These are phyloP conservation scores for Esteya vermicola DNA, from an alignment of 2,329 filamentous ascomycete species.

Conservation along the genomic window DNA sequence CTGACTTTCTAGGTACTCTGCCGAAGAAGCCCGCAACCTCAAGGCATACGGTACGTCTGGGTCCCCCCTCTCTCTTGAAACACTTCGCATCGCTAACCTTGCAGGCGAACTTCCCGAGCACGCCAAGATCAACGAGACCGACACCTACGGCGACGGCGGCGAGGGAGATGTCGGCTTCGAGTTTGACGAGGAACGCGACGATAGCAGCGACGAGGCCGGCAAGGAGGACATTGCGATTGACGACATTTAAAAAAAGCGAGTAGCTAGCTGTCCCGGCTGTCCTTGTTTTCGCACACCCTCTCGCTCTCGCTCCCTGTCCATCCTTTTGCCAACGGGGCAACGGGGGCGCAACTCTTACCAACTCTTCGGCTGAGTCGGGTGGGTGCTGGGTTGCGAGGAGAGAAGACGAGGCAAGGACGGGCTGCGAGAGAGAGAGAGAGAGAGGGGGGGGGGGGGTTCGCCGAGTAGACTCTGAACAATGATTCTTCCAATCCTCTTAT, in stretches of 20 bases:
- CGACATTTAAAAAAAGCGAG: conserved; percentile 70
- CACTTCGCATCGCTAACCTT: neutral
- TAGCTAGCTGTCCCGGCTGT: too few species aligned
- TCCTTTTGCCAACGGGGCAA: neutral
- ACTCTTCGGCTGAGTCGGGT: neutral
- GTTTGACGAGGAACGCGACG: conserved; percentile 85
- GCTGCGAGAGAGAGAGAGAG: neutral
- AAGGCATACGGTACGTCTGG: conserved; percentile 59
- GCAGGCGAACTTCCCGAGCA: conserved; percentile 82
- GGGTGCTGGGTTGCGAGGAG: neutral
- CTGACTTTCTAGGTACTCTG: conserved; percentile 36
- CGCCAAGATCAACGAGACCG: conserved; percentile 99
- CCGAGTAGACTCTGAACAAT: too few species aligned
- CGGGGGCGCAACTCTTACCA: conserved; percentile 1
- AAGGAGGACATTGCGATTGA: conserved; percentile 68
- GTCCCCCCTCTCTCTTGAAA: neutral
- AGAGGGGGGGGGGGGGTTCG: too few species aligned
- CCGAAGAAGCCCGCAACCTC: conserved; percentile 87
- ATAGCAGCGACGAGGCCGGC: conserved; percentile 34
- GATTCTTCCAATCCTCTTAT: too few species aligned
- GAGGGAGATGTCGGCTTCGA: conserved; percentile 96
- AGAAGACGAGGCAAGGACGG: neutral
- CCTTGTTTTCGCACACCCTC: neutral
- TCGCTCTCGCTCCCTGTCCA: neutral
- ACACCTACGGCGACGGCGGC: conserved; percentile 82